Base-by-base conservation (phyloP, 2,329 filamentous ascomycete species). In the Sphaceloma murrayae region DNA sequence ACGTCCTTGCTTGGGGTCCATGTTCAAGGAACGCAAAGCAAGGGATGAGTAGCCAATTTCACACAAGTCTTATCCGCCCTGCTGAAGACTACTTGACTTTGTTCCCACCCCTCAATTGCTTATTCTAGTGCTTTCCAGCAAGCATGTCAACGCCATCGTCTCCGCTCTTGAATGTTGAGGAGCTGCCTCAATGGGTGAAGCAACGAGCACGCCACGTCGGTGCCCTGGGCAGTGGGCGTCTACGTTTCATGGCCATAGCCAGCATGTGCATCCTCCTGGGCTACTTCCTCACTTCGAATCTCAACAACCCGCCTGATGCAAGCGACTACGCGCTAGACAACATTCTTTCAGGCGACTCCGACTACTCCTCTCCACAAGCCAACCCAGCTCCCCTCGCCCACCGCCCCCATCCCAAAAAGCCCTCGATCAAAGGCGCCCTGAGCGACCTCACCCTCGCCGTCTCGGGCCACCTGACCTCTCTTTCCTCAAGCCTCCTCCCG, bases 381-480 rank as follows among this genome's bases (percentile, higher is more conserved):
- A n/a, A 29, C 26, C 13, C 19, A 3, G 11, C 22, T 11, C 18
- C 33, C n/a, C 18, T 17, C 11, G 52, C 52, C 8, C 30, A 36
- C 2, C 9, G 34, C 11, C 21, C 32, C 4, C 29, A 29, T 14
- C 42, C 24, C 17, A 45, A 27, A 33, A 5, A 34, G 6, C 57
- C 56, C 1, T 54, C 54, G 1, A 53, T 60, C n/a, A 53, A 52
- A n/a, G 56, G 56, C 13, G 59, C 59, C 1, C 45, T 61, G 34
- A 47, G 54, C 5, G 58, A 60, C 21, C 48, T 61, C 8, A 57
- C 59, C 43, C 47, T 56, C 29, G 58, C 58, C 7, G 54, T 61
- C 7, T 56, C 52, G 21, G 54, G 56, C 33, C 60, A 57, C 42
- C 19, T 62, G 8, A 51, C 56, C 22, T 53, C 53, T n/a, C n/a